Base-by-base conservation (phyloP, 1,284 basidiomycete genomes). In the Schizopora paradoxa region DNA sequence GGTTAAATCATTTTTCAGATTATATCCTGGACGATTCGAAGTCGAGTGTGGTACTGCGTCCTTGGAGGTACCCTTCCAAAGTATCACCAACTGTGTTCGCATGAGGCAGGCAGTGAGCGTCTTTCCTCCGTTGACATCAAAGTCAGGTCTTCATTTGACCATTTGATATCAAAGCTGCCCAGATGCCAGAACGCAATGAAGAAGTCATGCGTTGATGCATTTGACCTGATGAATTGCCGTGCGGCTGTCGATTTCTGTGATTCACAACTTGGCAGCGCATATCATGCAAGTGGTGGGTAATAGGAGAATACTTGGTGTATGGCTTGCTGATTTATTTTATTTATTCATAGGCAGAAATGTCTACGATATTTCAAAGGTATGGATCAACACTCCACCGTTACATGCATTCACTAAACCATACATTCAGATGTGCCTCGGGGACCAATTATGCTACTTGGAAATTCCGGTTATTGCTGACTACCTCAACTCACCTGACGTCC, bases 311-410 rank as follows among this genome's bases (percentile, higher is more conserved):
- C 7, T 10, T 11, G 19, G 27, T 33, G 19, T 13, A 25, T 8
- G 40, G 6, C 32, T 13, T 41, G 11, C 25, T 40, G 28, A n/a
- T 14, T 10, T 14, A 4, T 41, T 21, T n/a, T 26, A 7, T 28
- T 37, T 21, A 18, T 39, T 27, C 13, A n/a, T 28, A 35, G 22
- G 28, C 14, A 33, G 19, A 6, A 51, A 82, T 55, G 69, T 74
- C 6, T 89, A 88, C 59, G 86, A 89, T 57, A 74, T 88, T 40
- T 82, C 81, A 29, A 85, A 82, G 73, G 76, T 69, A 50, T 39
- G 57, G 45, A 14, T 19, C 11, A 36, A 26, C 25, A 16, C 37
- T 13, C 46, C 28, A 32, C 59, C 21, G 35, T n/a, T 26, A 45
- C 6, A 49, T 29, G 6, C 41, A 26, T 27, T 43, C 10, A n/a